Evolutionary conservation across 192 early-diverging fungal genomes (phyloP), one percentile per base, ranked within the genome.

Genomic region (Ambispora gerdemannii): DNA sequence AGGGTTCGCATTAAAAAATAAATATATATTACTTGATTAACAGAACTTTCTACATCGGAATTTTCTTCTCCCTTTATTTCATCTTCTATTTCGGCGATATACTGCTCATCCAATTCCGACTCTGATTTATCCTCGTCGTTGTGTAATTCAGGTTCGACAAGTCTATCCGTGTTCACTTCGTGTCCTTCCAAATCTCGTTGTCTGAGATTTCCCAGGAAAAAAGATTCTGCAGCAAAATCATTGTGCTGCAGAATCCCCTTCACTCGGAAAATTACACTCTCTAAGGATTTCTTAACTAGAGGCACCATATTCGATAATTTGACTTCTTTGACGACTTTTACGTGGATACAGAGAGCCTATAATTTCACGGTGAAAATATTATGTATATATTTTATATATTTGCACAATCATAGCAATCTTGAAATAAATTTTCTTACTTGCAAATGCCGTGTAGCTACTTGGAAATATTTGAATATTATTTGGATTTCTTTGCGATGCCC

Each of bases 331-430:
- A 79, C 78, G 8, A 83, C 86, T 63, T 93, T 93, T 17, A 87
- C 89, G 73, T 93, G 90, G 34, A 84, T 85, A 64, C 91, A 93
- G 22, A 93, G 85, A 63, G 74, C 84, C 81, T 93, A 84, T 34
- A 76, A 32, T 2, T n/a, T n/a, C n/a, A n/a, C n/a, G n/a, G n/a
- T n/a, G n/a, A n/a, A n/a, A n/a, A n/a, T n/a, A n/a, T n/a, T n/a
- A n/a, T n/a, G n/a, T n/a, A n/a, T n/a, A n/a, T n/a, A n/a, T n/a
- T n/a, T n/a, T n/a, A n/a, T n/a, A n/a, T n/a, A n/a, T n/a, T n/a
- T n/a, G n/a, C n/a, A n/a, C n/a, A n/a, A n/a, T n/a, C n/a, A n/a
- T n/a, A n/a, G n/a, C n/a, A n/a, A n/a, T n/a, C n/a, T n/a, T n/a
- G n/a, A n/a, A n/a, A n/a, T n/a, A n/a, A n/a, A n/a, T n/a, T n/a